Conservation (phyloP, 164 flowering plant genomes). For the Annona cherimola region DNA sequence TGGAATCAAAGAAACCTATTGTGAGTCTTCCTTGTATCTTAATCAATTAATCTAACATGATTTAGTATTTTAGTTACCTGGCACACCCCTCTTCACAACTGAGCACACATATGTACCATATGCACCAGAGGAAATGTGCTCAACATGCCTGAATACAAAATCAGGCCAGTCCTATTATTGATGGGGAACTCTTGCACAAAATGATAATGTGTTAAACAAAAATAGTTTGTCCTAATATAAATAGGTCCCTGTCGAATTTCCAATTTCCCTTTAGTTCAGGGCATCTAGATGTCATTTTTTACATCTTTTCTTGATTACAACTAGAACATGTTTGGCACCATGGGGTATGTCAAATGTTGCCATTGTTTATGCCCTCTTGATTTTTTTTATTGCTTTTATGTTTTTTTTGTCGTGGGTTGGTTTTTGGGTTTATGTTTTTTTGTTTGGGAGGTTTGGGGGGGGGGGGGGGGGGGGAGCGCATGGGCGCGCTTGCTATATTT, state of each 20-base stretch:
- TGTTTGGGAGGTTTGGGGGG: too few relatives aligned
- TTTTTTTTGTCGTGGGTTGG: too few relatives aligned
- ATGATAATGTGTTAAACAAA: not conserved
- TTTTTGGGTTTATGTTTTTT: too few relatives aligned
- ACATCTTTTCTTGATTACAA: not conserved
- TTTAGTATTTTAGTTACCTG: not conserved
- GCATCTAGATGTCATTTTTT: not conserved
- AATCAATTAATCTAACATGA: not conserved
- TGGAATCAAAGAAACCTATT: constrained; percentile 55
- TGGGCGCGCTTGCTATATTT: too few relatives aligned
- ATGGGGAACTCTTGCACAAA: not conserved
- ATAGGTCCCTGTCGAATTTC: not conserved
- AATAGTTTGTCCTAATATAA: not conserved
- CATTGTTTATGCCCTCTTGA: too few relatives aligned
- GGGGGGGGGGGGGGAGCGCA: too few relatives aligned
- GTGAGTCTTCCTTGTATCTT: constrained; percentile 36
- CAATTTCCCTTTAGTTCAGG: not conserved
- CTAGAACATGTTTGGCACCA: not conserved
- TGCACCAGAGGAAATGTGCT: not conserved
- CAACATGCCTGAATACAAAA: not conserved
- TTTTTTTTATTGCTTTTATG: too few relatives aligned
- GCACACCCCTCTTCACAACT: not conserved
- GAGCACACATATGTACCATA: not conserved
- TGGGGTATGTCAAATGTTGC: not conserved
- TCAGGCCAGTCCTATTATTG: not conserved